Evolutionary conservation across 2,329 filamentous ascomycete species (phyloP).

Genomic region (Venturia effusa): DNA sequence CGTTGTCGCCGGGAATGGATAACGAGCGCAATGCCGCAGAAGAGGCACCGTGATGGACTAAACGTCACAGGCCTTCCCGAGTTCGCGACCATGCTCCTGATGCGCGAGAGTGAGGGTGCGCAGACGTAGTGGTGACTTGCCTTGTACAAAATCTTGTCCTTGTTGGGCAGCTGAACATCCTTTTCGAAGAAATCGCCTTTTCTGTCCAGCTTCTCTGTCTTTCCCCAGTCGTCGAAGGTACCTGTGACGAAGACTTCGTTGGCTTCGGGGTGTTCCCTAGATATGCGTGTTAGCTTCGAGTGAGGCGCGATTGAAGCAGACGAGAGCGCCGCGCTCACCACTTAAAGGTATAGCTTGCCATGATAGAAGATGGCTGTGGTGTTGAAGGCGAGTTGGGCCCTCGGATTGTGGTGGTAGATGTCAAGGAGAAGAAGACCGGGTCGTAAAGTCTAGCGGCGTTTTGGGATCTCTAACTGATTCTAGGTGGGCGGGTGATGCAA

Average conservation of each 20-base stretch:
- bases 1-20: neutral
- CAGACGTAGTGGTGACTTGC: conserved; percentile 41
- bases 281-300: conserved; percentile 17
- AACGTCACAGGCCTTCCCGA: neutral
- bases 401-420: neutral
- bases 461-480: neutral
- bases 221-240: conserved; percentile 89
- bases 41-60: no score
- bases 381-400: neutral
- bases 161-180: conserved; percentile 59
- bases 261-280: conserved; percentile 66
- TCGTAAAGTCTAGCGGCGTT: neutral
- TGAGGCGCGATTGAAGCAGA: conserved; percentile 11
- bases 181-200: conserved; percentile 66
- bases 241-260: conserved; percentile 89
- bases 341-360: conserved; percentile 56
- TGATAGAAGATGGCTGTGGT: neutral
- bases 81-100: neutral
- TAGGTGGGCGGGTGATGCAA: neutral
- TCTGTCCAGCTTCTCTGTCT: conserved; percentile 74
- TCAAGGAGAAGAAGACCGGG: neutral
- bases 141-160: conserved; percentile 84
- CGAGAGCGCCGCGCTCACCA: conserved; percentile 42
- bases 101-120: neutral
- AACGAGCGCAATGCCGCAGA: neutral